phyloP scores from a whole-genome alignment of 23 red algal species.

The Porphyridium purpureum region DNA sequence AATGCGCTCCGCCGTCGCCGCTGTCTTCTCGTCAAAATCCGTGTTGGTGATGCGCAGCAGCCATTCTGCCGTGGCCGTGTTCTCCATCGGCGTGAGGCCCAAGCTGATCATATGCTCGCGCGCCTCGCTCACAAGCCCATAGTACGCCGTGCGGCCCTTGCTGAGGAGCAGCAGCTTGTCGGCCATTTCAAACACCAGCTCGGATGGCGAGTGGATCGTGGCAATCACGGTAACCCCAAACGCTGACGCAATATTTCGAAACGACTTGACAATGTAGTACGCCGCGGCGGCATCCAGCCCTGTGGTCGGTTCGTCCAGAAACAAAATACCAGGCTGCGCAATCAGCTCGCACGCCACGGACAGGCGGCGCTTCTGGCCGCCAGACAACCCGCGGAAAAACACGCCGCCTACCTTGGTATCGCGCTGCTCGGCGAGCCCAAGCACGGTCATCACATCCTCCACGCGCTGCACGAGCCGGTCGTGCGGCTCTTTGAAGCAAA shows the following conservation, averaged over 20 bases:
- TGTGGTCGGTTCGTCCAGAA: conserved; percentile 75
- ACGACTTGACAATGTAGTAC: conserved; percentile 31
- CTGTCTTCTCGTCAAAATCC: conserved; percentile 41
- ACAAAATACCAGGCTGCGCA: conserved; percentile 32
- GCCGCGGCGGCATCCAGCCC: conserved; percentile 72
- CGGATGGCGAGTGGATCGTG: conserved; percentile 64
- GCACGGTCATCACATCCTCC: conserved; percentile 39
- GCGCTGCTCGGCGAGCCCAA: conserved; percentile 25
- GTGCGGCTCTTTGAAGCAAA: conserved; percentile 10
- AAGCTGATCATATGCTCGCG: conserved; percentile 31
- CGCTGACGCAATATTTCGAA: conserved; percentile 37
- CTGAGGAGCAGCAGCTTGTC: conserved; percentile 60
- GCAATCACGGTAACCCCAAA: conserved; percentile 45
- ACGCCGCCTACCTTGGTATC: conserved; percentile 58
- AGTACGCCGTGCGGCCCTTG: conserved; percentile 54
- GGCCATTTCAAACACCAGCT: conserved; percentile 63
- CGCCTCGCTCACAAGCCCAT: conserved; percentile 30
- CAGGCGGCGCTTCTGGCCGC: conserved; percentile 67
- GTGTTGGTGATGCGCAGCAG: conserved; percentile 47
- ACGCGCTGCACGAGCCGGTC: conserved; percentile 12
- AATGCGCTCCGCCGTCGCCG: conserved; percentile 3
- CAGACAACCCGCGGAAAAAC: conserved; percentile 62
- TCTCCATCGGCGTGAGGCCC: conserved; percentile 18
- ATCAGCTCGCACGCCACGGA: conserved; percentile 76
- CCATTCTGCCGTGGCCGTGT: conserved; percentile 40